Percentiles rank a stretch among this genome's conserved stretches.
Conservation (phyloP, 139 green algal genomes). For the Ettlia oleoabundans region DNA sequence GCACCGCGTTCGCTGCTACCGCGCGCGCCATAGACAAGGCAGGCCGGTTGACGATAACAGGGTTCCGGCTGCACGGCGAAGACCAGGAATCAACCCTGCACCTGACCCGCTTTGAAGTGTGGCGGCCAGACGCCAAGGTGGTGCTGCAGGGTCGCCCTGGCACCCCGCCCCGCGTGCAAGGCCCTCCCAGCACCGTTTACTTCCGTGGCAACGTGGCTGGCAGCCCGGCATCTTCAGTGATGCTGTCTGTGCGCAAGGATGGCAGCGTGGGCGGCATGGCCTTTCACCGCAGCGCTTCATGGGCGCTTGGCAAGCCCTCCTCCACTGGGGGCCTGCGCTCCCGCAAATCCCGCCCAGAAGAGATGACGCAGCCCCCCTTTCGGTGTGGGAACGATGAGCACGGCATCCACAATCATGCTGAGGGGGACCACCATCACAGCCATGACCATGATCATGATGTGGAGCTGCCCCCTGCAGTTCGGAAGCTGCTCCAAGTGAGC, state of each 20-base stretch:
- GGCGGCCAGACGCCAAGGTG: not conserved
- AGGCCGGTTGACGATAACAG: not conserved
- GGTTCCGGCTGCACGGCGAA: not conserved
- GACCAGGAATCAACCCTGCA: not conserved
- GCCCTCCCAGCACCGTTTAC: not conserved
- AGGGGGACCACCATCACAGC: not conserved
- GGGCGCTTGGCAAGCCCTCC: constrained; percentile 9
- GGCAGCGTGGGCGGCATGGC: constrained; percentile 3
- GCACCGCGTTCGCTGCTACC: not conserved
- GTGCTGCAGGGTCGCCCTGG: not conserved
- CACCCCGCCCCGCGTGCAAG: not conserved
- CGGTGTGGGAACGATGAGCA: not conserved
- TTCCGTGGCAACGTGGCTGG: constrained; percentile 2
- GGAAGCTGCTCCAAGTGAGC: constrained; percentile 21
- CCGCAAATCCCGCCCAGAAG: not conserved
- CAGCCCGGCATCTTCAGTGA: not conserved
- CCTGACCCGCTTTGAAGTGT: constrained; percentile 3
- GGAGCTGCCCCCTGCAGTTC: not conserved
- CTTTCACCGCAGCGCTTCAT: not conserved
- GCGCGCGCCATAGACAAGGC: not conserved
- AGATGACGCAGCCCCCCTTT: not conserved
- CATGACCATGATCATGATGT: not conserved
- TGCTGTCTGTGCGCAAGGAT: not conserved
- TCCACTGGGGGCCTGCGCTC: not conserved
- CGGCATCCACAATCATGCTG: not conserved